Percentiles rank a stretch among this genome's conserved stretches.
Evolutionary conservation across 768 basidiomycete species (phyloP).

Genomic region (Pulveroboletus sp.): DNA sequence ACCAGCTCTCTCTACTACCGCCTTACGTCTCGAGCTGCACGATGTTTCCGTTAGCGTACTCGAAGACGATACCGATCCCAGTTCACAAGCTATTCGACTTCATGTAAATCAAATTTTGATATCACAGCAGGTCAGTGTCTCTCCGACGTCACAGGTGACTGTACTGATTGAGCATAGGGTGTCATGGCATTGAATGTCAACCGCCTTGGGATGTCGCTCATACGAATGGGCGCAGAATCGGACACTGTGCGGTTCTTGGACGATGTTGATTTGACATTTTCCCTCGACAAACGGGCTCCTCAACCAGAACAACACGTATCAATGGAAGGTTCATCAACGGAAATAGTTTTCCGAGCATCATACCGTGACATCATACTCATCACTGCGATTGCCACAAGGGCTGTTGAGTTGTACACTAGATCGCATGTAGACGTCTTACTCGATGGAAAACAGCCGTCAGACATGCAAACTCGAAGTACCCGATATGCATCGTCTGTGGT

Average conservation of each 20-base stretch:
- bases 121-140: constrained; percentile 75
- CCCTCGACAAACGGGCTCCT: constrained; percentile 76
- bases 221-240: constrained; percentile 74
- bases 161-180: constrained; percentile 45
- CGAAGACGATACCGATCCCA: constrained; percentile 72
- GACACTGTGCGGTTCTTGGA: constrained; percentile 92
- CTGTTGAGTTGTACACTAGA: constrained; percentile 64
- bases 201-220: constrained; percentile 89
- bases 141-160: not conserved
- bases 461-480: constrained; percentile 1
- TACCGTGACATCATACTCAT: constrained; percentile 93
- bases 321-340: constrained; percentile 76
- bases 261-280: constrained; percentile 82
- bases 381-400: constrained; percentile 79
- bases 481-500: constrained; percentile 3
- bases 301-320: constrained; percentile 71
- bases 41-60: constrained; percentile 85
- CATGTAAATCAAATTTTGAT: constrained; percentile 80
- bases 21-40: constrained; percentile 84
- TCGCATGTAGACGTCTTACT: constrained; percentile 30
- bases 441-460: constrained; percentile 7
- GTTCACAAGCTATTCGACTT: constrained; percentile 83
- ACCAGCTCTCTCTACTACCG: constrained; percentile 27
- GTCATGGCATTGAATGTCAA: constrained; percentile 76
- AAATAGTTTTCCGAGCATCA: constrained; percentile 91